Base-by-base conservation (phyloP, 176 grass and related monocot genomes). In the Aegilops tauschii region DNA sequence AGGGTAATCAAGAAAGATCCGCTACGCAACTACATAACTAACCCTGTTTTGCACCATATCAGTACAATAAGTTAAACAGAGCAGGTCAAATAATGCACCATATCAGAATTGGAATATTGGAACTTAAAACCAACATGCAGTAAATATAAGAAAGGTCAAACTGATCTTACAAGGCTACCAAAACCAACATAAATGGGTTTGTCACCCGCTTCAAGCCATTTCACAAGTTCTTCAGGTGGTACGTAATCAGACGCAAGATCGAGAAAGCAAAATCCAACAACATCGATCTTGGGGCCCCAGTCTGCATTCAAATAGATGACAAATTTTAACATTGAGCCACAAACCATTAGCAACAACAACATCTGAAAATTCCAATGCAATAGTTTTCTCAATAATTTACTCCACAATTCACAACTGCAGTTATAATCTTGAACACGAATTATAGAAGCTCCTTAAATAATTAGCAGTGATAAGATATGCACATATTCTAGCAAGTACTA, bases 201-300 rank as follows among this genome's bases (percentile, higher is more conserved):
- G 27, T 99, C 94, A 83, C 97, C 97, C 79, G 85, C 85, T 87
- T 90, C 79, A 85, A 99, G 97, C 97, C 97, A 99, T 90, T 87
- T 91, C 35, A 99, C 83, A 81, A 99, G 94, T 80, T 89, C 20
- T 82, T 94, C 90, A 54, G 94, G 90, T 50, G 94, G 94, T 76
- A 85, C 90, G 64, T 96, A 99, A 81, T 99, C 94, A 16, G 92
- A 96, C 31, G 97, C 97, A 81, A 96, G 97, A 78, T 99, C 97
- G 73, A 99, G 97, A 64, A 96, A 99, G 74, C 94, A 96, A 89
- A 99, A 99, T 62, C 97, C 97, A 90, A 96, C 97, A 65, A 99
- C 94, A 83, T 99, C 94, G 77, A 99, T 94, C 87, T 80, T 94
- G 4, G 97, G 88, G 42, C 97, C 94, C 97, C 97, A 99, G 35